Base-by-base conservation (phyloP, 768 basidiomycete genomes). In the Pleurotus ostreatus region DNA sequence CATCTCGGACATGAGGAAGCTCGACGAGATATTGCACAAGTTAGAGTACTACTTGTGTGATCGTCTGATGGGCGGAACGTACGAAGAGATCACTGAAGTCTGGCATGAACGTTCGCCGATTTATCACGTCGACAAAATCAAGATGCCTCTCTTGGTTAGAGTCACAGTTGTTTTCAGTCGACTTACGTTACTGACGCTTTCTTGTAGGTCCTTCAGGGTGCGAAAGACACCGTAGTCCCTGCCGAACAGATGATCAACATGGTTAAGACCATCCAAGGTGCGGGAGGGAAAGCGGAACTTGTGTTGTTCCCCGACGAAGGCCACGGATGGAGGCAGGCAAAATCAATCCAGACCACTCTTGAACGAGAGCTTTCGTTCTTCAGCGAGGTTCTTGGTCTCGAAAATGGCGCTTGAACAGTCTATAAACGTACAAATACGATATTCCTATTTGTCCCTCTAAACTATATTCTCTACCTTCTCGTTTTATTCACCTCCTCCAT, bases 1-100 rank as follows among this genome's bases (percentile, higher is more conserved):
- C 0, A 68, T 86, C 55, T 76, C 77, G 5, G 80, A 84, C 61
- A 67, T 86, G 38, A 63, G 63, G 12, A 65, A 68, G 49, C 71
- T 86, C 13, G 75, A 75, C 4, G 67, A 74, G 34, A 76, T 78
- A 47, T 80, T 82, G 43, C 84, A 86, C 69, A 86, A 81, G 65
- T 82, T 79, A 46, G 77, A 80, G 65, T 69, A 71, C 48, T 63
- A 63, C 56, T 79, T 80, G 58, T 67, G 76, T 53, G 70, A 71
- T 60, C 74, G 76, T 60, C 65, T 85, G 38, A 59, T 84, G 26
- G 83, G 84, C 0, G 84, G 85, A 1, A 75, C 78, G 0, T 66
- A 67, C 2, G 66, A 72, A 26, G 71, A 80, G 55, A 62, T 78
- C 11, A 77, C 78, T 1, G 64, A 77, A 12, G 74, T 81, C 43